Evolutionary conservation across 805 yeast species (phyloP).

Genomic region (Komagataella mondaviorum): DNA sequence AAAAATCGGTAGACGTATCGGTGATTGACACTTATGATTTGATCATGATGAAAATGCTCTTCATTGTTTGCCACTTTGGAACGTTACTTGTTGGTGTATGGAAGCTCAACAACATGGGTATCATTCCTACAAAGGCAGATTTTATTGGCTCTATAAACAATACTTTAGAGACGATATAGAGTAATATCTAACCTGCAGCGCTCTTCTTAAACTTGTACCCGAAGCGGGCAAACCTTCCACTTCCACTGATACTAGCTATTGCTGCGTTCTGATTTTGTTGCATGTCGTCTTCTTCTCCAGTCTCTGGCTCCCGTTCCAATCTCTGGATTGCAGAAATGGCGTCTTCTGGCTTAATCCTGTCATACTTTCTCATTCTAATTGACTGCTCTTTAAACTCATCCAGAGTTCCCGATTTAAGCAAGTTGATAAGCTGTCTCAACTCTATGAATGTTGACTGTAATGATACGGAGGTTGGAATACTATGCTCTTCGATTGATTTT

Average conservation of each 20-base stretch:
- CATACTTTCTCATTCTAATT: constrained; percentile 50
- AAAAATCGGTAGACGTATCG: constrained; percentile 7
- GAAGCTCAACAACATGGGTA: constrained; percentile 80
- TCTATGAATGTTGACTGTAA: constrained; percentile 65
- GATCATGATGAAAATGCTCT: constrained; percentile 12
- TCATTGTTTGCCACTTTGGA: constrained; percentile 27
- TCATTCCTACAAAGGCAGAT: constrained; percentile 81
- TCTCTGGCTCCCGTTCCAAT: background rate
- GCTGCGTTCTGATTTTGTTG: background rate
- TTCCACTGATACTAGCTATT: background rate
- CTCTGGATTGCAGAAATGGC: constrained; percentile 52
- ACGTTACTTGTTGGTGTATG: constrained; percentile 67
- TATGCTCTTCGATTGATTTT: constrained; percentile 6
- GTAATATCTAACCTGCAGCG: background rate
- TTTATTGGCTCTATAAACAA: constrained; percentile 23
- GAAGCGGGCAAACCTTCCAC: constrained; percentile 2
- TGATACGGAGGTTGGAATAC: constrained; percentile 22
- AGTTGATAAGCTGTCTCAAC: constrained; percentile 65
- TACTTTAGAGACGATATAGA: constrained; percentile 1
- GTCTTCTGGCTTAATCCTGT: constrained; percentile 60
- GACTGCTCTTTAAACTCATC: constrained; percentile 50
- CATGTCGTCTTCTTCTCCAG: background rate
- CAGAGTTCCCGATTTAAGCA: constrained; percentile 49
- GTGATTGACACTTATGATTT: constrained; percentile 8
- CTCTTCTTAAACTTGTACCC: constrained; percentile 1